These are phyloP conservation scores for Styphnolobium japonicum DNA, from an alignment of 306 rosid genomes.

Conservation along the genomic window DNA sequence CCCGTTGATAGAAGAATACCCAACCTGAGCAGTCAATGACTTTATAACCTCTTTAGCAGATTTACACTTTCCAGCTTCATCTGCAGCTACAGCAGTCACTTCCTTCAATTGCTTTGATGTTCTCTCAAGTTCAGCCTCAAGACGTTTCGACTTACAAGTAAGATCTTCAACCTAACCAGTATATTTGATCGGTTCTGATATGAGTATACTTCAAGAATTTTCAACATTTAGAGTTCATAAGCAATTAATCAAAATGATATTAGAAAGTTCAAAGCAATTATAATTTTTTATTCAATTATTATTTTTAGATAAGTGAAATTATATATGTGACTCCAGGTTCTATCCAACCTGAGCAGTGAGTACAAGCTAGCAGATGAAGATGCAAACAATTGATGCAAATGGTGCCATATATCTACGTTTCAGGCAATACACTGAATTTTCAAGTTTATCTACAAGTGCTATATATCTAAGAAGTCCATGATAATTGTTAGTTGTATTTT, in stretches of 20 bases:
- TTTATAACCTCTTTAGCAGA: conserved; percentile 90
- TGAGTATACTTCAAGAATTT: conserved; percentile 19
- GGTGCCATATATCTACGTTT: not conserved
- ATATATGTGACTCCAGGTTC: not conserved
- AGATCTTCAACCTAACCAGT: conserved; percentile 75
- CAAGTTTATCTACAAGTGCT: not conserved
- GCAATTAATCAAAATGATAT: conserved; percentile 3
- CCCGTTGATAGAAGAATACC: conserved; percentile 20
- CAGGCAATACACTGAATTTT: not conserved
- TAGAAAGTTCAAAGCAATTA: not conserved
- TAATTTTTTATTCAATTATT: not conserved
- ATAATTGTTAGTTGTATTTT: not conserved
- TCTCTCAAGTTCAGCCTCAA: conserved; percentile 79
- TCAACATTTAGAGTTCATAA: conserved; percentile 9
- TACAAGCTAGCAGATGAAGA: conserved; percentile 15
- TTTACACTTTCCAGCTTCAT: conserved; percentile 85
- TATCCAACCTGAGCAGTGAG: not conserved
- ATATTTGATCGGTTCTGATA: conserved; percentile 12
- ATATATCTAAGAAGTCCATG: not conserved
- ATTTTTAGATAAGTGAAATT: not conserved
- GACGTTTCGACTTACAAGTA: conserved; percentile 59
- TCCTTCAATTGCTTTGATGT: conserved; percentile 73
- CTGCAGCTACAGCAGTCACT: conserved; percentile 73
- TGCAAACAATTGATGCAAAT: conserved; percentile 12
- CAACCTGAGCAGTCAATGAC: conserved; percentile 87